phyloP scores from a whole-genome alignment of 2,329 filamentous ascomycete species.

The Exophiala lecanii-corni region DNA sequence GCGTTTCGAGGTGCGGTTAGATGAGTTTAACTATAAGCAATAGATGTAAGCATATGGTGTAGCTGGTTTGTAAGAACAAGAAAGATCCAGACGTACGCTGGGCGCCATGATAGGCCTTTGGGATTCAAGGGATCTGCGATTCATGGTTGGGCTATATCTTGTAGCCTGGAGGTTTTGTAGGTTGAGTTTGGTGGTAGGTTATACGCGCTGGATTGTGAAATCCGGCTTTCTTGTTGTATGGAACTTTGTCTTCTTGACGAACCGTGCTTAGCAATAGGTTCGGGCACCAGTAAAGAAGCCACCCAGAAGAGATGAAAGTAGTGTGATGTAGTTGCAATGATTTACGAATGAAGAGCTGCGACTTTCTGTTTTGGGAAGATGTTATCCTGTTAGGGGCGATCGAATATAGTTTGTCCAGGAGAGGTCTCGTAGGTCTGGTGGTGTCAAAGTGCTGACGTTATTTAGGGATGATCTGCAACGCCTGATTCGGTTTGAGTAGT shows the following conservation, averaged over 20 bases:
- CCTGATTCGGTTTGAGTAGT: neutral
- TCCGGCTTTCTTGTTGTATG: no score
- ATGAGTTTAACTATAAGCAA: conserved; percentile 28
- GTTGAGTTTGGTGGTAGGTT: no score
- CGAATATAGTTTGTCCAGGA: no score
- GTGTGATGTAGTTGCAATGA: no score
- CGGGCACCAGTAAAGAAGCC: no score
- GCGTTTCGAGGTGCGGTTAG: conserved; percentile 49
- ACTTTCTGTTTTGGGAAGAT: no score
- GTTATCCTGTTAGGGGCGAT: no score
- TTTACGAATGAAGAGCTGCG: no score
- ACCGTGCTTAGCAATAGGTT: neutral
- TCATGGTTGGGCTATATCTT: conserved; percentile 25
- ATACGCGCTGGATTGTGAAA: no score
- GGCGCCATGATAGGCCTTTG: conserved; percentile 53
- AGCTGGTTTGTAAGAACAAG: conserved; percentile 7
- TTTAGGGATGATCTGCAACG: neutral
- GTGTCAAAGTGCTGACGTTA: neutral
- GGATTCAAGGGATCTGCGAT: conserved; percentile 47
- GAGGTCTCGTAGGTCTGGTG: no score
- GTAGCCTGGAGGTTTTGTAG: no score
- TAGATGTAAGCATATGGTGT: conserved; percentile 1
- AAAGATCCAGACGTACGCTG: conserved; percentile 40
- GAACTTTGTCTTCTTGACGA: neutral
- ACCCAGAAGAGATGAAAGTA: no score